Evolutionary conservation across 2,329 filamentous ascomycete species (phyloP).

Genomic region (Dothistroma septosporum): DNA sequence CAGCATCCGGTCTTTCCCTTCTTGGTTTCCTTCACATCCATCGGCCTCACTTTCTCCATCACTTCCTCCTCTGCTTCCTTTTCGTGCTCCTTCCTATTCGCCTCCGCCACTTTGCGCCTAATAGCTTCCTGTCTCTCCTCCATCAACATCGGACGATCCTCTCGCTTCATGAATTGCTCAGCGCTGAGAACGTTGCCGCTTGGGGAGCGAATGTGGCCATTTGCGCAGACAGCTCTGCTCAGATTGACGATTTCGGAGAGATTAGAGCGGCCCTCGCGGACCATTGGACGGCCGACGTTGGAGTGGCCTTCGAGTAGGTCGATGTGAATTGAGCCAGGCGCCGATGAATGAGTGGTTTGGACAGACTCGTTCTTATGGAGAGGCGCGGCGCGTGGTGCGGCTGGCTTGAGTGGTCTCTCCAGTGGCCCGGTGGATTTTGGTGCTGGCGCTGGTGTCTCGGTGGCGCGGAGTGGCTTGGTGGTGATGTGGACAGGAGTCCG

Average conservation of each 20-base stretch:
- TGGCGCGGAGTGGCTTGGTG: no score
- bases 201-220: conserved; percentile 29
- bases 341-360: neutral
- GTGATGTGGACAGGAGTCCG: no score
- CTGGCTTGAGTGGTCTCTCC: no score
- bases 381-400: neutral
- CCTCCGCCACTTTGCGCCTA: conserved; percentile 11
- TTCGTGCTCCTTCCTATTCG: neutral
- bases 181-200: conserved; percentile 31
- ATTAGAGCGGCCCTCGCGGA: conserved; percentile 18
- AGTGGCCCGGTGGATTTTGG: no score
- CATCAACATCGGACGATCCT: conserved; percentile 33
- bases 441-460: no score
- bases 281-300: conserved; percentile 19
- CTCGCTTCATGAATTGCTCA: conserved; percentile 25
- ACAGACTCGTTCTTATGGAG: neutral
- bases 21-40: neutral
- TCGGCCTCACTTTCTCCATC: neutral
- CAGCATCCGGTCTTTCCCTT: neutral
- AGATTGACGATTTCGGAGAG: conserved; percentile 32
- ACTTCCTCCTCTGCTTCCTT: neutral
- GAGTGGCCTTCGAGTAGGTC: conserved; percentile 13
- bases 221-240: conserved; percentile 15
- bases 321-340: conserved; percentile 17
- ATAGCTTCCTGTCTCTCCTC: conserved; percentile 37